Evolutionary conservation across 75 land plant genomes (phyloP), one percentile per base, ranked within the genome.

Genomic region (Gnetum montanum): DNA sequence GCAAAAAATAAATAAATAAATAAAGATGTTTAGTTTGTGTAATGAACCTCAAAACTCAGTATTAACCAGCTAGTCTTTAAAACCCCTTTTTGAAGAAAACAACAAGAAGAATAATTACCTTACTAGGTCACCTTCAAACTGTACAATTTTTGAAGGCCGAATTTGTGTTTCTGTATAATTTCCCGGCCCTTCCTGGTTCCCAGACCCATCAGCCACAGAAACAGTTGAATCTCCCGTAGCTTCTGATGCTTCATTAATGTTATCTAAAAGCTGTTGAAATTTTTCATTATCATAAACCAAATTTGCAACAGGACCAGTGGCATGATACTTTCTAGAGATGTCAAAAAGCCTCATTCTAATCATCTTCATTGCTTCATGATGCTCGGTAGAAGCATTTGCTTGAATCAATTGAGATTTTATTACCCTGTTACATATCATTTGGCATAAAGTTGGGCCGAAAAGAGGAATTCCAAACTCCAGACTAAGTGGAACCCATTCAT

Each of bases 381-480:
- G 88, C 35, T 73, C 68, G 24, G 51, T 16, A 12, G 83, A 79
- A 11, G 80, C 75, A 37, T 74, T 72, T 12, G 77, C 35, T 45
- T 90, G 88, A 47, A 95, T 81, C 25, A 95, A 61, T 47, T 83
- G 77, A 4, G 96, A 83, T 29, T 73, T 73, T 34, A 72, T 70
- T 38, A 85, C 68, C 47, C 85, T 78, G 48, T 76, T 63, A 66
- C 99, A 90, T 20, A 95, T 88, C 33, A 40, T 68, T 11, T 70
- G 64, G 56, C 92, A 86, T 13, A 95, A 67, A 40, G 83, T 78
- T 20, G 97, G 88, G 66, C 75, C 81, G 58, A 88, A 95, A 49
- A 95, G 82, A 8, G 99, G 99, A 26, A 95, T 69, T 10, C 99
- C 99, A 76, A 95, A 90, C 63, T 90, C 97, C 11, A 95, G 71